phyloP scores from a whole-genome alignment of 1,139 yeast genomes.

The Debaryomyces psychrophilus region DNA sequence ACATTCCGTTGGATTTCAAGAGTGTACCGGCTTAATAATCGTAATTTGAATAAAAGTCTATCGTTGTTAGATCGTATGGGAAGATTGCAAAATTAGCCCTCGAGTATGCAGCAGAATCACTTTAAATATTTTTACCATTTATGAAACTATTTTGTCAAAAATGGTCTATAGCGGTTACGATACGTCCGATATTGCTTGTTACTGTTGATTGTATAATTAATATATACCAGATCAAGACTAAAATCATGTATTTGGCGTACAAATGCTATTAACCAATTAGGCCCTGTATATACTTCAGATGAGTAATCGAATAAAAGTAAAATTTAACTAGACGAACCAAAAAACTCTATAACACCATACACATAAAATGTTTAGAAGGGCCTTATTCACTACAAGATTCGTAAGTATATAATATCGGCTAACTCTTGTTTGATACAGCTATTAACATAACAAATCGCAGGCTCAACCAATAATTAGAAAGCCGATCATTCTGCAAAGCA shows the following conservation, averaged over 20 bases:
- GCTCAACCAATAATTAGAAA: conserved; percentile 8
- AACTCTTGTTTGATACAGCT: not conserved
- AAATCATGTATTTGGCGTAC: not conserved
- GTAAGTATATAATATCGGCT: conserved; percentile 20
- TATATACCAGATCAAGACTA: not conserved
- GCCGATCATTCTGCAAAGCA: conserved; percentile 19
- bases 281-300: conserved; percentile 7
- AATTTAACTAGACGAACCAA: not conserved
- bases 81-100: not conserved
- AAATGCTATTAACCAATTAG: conserved; percentile 2
- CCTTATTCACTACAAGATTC: conserved; percentile 24
- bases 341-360: not conserved
- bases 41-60: too few species aligned
- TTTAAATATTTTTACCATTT: not conserved
- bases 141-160: too few species aligned
- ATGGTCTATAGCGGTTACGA: too few species aligned
- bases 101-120: not conserved
- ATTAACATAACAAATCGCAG: conserved; percentile 5
- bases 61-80: too few species aligned
- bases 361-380: conserved; percentile 28
- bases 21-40: too few species aligned
- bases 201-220: not conserved
- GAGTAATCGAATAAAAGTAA: conserved; percentile 7
- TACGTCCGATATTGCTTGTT: too few species aligned
- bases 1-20: not conserved